Evolutionary conservation across 495 filamentous ascomycete genomes (phyloP).

Genomic region (Parathielavia appendiculata): DNA sequence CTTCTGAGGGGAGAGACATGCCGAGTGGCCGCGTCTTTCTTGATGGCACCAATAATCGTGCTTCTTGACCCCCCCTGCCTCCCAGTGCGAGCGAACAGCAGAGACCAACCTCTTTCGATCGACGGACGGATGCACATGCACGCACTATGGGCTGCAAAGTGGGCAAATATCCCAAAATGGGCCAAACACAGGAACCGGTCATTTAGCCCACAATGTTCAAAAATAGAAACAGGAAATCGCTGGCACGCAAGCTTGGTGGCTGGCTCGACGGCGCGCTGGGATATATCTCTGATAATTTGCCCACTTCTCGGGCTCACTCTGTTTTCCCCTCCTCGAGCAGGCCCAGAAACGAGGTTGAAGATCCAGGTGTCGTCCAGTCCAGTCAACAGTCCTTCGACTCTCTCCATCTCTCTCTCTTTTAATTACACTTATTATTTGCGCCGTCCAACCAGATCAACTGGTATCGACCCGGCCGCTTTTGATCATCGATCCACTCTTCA

Average conservation of each 20-base stretch:
- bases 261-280: conserved; percentile 17
- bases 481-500: conserved; percentile 12
- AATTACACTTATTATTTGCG: conserved; percentile 31
- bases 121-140: conserved; percentile 19
- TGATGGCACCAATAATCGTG: conserved; percentile 45
- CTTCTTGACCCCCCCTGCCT: conserved; percentile 13
- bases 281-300: conserved; percentile 49
- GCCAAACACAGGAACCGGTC: conserved; percentile 32
- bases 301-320: conserved; percentile 31
- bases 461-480: conserved; percentile 17
- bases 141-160: conserved; percentile 11
- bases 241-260: conserved; percentile 9
- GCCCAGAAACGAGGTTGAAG: conserved; percentile 33
- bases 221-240: conserved; percentile 36
- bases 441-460: conserved; percentile 36
- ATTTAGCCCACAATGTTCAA: conserved; percentile 38
- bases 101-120: conserved; percentile 21
- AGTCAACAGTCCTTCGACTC: conserved; percentile 28
- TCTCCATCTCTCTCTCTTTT: conserved; percentile 31
- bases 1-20: conserved; percentile 37
- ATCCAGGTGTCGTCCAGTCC: conserved; percentile 45
- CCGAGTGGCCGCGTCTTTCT: conserved; percentile 33
- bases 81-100: conserved; percentile 24
- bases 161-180: conserved; percentile 27
- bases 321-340: conserved; percentile 33